These are phyloP conservation scores for Monosporascus cannonballus DNA, from an alignment of 2,329 filamentous ascomycete species.

Conservation along the genomic window DNA sequence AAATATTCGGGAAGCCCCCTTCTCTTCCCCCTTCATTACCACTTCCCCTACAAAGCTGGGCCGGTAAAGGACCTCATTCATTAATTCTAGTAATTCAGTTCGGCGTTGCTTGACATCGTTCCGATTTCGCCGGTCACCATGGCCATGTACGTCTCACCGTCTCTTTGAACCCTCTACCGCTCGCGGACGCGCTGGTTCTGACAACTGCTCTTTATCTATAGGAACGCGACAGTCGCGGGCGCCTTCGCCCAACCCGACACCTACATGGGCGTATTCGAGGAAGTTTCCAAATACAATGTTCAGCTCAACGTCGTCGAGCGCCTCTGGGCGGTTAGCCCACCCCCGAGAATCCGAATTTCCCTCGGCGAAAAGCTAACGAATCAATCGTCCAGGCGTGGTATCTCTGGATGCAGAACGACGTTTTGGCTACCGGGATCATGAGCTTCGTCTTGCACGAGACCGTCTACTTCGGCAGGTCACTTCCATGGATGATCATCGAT, in stretches of 20 bases:
- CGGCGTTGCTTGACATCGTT: neutral
- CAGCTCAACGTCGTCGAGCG: slow-evolving; percentile 81
- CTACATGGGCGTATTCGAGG: slow-evolving; percentile 54
- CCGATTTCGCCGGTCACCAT: slow-evolving; percentile 10
- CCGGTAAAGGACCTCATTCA: neutral
- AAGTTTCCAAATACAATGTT: slow-evolving; percentile 69
- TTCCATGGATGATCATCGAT: slow-evolving; percentile 94
- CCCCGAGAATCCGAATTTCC: neutral
- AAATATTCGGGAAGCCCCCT: neutral
- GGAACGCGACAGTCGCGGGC: slow-evolving; percentile 44
- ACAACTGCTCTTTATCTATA: slow-evolving; percentile 19
- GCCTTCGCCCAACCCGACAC: slow-evolving; percentile 42
- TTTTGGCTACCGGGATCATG: slow-evolving; percentile 93
- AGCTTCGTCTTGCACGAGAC: slow-evolving; percentile 92
- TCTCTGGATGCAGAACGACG: slow-evolving; percentile 96
- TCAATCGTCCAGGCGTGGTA: slow-evolving; percentile 66
- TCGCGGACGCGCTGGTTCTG: neutral
- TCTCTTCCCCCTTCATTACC: neutral
- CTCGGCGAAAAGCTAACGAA: slow-evolving; percentile 9
- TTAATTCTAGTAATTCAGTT: neutral
- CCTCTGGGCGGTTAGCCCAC: slow-evolving; percentile 67
- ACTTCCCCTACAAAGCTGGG: neutral
- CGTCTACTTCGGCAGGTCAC: slow-evolving; percentile 85
- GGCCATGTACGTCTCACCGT: slow-evolving; percentile 20
- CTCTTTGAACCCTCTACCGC: neutral